Conservation (phyloP, 2,329 filamentous ascomycete genomes). For the Tolypocladium pustulatum region DNA sequence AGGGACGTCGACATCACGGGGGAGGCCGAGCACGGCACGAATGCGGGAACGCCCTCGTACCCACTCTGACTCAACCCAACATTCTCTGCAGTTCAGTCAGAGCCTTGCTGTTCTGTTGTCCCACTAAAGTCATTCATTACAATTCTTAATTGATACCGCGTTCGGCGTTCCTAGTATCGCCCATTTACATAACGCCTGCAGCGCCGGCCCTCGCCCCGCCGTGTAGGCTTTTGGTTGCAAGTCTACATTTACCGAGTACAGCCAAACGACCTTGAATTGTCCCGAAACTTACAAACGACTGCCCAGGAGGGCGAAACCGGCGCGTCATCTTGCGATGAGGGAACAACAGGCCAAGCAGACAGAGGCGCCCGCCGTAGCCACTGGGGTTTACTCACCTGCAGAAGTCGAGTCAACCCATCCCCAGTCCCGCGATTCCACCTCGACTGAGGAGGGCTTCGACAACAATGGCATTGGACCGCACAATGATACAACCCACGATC, state of each 20-base stretch:
- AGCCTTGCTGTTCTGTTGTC: neutral
- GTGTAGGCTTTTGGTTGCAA: neutral
- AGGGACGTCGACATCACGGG: neutral
- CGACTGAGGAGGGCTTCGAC: neutral
- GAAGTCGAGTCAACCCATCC: neutral
- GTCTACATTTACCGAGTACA: neutral
- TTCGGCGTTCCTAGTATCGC: neutral
- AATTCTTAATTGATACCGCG: neutral
- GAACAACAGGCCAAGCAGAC: neutral
- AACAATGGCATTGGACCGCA: neutral
- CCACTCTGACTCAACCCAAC: neutral
- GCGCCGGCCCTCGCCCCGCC: too few species aligned
- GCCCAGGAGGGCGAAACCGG: neutral
- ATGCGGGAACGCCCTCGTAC: neutral
- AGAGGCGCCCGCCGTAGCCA: neutral
- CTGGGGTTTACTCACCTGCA: neutral
- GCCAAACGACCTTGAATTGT: neutral
- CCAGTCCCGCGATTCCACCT: neutral
- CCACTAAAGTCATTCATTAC: too few species aligned
- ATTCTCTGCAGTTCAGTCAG: neutral
- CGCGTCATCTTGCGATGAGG: neutral
- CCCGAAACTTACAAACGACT: neutral
- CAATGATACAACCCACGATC: neutral
- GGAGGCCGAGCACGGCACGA: neutral
- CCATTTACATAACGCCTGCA: neutral